Base-by-base conservation (phyloP, 768 basidiomycete genomes). In the Termitomyces sp. region DNA sequence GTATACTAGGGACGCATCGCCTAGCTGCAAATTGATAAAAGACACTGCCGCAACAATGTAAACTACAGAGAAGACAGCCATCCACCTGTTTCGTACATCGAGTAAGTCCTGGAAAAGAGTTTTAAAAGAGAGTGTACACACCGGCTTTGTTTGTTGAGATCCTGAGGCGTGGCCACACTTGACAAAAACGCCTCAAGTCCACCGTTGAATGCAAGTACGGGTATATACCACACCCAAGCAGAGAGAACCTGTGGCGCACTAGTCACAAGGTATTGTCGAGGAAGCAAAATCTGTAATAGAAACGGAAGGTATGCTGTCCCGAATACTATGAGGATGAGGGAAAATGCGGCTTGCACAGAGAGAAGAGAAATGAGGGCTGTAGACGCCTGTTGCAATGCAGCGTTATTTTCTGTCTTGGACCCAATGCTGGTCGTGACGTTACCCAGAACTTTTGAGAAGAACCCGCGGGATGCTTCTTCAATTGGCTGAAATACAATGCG, bases 401-500 rank as follows among this genome's bases (percentile, higher is more conserved):
- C 52, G 60, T 57, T 58, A 47, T 48, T 60, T 59, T 50, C 51
- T 57, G 43, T 46, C 60, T 61, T 53, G 45, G 55, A n/a, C 44
- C 35, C 44, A 51, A 56, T 18, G 38, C 57, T 33, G 36, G 61
- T 14, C 61, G 60, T 9, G 64, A 57, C 58, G 40, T 50, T 55
- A 26, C 67, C 56, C 69, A 82, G 59, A 75, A 77, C 58, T 75
- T 79, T 87, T 1, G 96, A 94, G 71, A 97, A 98, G 72, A 87
- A 93, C 3, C 98, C 78, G 1, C 95, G 86, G 1, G 88, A 82
- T 1, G 91, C 88, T 72, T 99, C 97, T 71, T 99, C 97, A 26
- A 98, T 83, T 0, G 97, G 97, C 64, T 98, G 96, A 67, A 98
- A 96, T 26, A 95, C 67, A 57, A 98, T 89, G 18, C 97, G 86